These are phyloP conservation scores for Stemphylium vesicarium DNA, from an alignment of 2,329 filamentous ascomycete species.

Conservation along the genomic window DNA sequence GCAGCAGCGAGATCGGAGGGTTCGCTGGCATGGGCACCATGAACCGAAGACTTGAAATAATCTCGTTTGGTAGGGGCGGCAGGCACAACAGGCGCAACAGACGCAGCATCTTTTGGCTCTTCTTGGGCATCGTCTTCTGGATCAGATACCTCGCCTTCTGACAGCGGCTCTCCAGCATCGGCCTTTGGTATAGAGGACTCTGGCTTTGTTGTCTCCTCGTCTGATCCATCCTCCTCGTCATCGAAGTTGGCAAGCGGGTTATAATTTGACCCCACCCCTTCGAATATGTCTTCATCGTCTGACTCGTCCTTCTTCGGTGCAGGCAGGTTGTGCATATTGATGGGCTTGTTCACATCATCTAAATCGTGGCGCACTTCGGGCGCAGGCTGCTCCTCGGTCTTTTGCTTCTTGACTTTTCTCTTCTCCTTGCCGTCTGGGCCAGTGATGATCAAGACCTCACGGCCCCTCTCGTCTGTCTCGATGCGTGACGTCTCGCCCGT, in stretches of 20 bases:
- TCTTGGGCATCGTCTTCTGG: constrained; percentile 9
- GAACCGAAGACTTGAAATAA: constrained; percentile 26
- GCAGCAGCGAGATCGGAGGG: constrained; percentile 54
- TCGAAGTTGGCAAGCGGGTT: constrained; percentile 63
- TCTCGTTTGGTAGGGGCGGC: constrained; percentile 25
- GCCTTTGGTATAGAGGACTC: constrained; percentile 1
- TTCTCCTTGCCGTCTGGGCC: constrained; percentile 67
- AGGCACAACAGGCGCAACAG: constrained; percentile 6
- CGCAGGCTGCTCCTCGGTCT: constrained; percentile 40
- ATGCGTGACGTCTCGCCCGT: constrained; percentile 60
- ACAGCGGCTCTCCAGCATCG: background rate
- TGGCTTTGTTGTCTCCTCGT: constrained; percentile 10
- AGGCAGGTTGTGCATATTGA: constrained; percentile 50
- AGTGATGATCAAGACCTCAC: constrained; percentile 65
- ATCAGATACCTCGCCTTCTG: background rate
- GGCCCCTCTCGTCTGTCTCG: constrained; percentile 61
- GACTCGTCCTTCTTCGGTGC: constrained; percentile 51
- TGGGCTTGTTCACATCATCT: constrained; percentile 54
- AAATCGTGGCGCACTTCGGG: constrained; percentile 51
- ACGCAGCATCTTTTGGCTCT: constrained; percentile 2
- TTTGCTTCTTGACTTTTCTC: constrained; percentile 64
- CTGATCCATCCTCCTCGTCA: constrained; percentile 51
- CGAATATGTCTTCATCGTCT: constrained; percentile 67
- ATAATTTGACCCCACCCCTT: constrained; percentile 64
- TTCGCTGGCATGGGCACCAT: constrained; percentile 20